These are phyloP conservation scores for Scleromitrula shiraiana DNA, from an alignment of 2,329 filamentous ascomycete species.

Conservation along the genomic window DNA sequence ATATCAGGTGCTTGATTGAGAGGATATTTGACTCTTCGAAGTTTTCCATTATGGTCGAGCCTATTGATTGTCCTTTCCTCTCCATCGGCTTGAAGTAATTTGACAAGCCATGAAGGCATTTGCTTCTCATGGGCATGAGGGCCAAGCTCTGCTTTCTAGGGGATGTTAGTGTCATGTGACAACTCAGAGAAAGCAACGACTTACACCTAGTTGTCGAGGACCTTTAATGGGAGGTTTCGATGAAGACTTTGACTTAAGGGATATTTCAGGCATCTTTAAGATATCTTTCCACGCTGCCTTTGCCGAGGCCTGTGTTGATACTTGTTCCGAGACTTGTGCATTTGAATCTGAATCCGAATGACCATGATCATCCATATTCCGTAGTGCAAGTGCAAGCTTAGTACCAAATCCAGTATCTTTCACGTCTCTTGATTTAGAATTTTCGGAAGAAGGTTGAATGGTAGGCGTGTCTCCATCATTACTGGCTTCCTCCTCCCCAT, in stretches of 20 bases:
- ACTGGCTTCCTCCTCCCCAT: conserved; percentile 29
- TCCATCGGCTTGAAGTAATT: conserved; percentile 51
- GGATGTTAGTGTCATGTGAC: conserved; percentile 15
- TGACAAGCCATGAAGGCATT: conserved; percentile 64
- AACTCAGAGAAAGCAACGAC: conserved; percentile 11
- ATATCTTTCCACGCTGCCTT: conserved; percentile 28
- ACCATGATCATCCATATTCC: conserved; percentile 18
- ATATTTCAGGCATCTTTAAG: conserved; percentile 26
- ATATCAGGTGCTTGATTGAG: conserved; percentile 45
- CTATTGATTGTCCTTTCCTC: conserved; percentile 47
- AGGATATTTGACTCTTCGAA: conserved; percentile 34
- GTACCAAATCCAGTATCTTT: conserved; percentile 8
- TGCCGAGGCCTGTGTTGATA: conserved; percentile 14
- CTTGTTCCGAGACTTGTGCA: conserved; percentile 18
- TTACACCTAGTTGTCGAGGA: conserved; percentile 29
- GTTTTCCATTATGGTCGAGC: conserved; percentile 35
- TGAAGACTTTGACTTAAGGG: conserved; percentile 9
- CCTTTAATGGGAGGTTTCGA: conserved; percentile 6
- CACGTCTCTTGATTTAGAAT: background rate
- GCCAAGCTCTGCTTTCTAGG: conserved; percentile 53
- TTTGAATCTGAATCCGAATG: conserved; percentile 6
- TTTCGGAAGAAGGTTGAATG: background rate
- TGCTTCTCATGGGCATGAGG: conserved; percentile 63
- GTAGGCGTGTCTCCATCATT: conserved; percentile 11
- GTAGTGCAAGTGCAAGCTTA: conserved; percentile 12